These are phyloP conservation scores for Mycena leptocephala DNA, from an alignment of 768 basidiomycete species.

Conservation along the genomic window DNA sequence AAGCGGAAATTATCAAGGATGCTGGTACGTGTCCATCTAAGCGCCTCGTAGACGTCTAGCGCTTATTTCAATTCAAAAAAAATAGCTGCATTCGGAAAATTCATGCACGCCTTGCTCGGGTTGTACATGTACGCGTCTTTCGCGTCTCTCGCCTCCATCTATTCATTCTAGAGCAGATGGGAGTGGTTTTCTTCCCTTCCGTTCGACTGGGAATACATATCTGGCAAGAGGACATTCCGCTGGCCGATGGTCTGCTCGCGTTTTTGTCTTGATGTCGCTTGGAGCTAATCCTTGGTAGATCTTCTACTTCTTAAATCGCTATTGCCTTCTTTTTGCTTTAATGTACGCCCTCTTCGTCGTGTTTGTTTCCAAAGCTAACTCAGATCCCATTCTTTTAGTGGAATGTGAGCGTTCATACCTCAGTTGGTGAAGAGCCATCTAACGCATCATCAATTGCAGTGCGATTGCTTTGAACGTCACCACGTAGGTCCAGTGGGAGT, in stretches of 20 bases:
- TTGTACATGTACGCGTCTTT: slow-evolving; percentile 67
- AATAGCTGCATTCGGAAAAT: slow-evolving; percentile 66
- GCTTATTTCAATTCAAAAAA: background rate
- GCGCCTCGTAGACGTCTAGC: slow-evolving; percentile 5
- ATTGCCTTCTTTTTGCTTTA: slow-evolving; percentile 75
- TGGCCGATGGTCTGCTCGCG: slow-evolving; percentile 74
- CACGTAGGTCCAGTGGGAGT: slow-evolving; percentile 50
- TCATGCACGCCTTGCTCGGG: slow-evolving; percentile 75
- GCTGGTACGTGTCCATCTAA: slow-evolving; percentile 52
- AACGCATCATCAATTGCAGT: background rate
- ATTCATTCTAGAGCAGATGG: slow-evolving; percentile 63
- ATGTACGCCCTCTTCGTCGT: slow-evolving; percentile 41
- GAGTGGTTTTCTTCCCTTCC: slow-evolving; percentile 75
- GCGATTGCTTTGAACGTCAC: slow-evolving; percentile 74
- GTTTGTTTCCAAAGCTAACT: background rate
- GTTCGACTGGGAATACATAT: slow-evolving; percentile 78
- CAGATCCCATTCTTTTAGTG: slow-evolving; percentile 38
- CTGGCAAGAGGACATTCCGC: slow-evolving; percentile 69
- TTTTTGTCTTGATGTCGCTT: background rate
- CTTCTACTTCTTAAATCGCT: slow-evolving; percentile 82
- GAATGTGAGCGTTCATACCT: slow-evolving; percentile 67
- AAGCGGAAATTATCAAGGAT: slow-evolving; percentile 63
- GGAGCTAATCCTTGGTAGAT: slow-evolving; percentile 52
- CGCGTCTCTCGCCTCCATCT: background rate
- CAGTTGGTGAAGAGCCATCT: background rate